Evolutionary conservation across 805 yeast species (phyloP).

Genomic region (Candida ulmi): DNA sequence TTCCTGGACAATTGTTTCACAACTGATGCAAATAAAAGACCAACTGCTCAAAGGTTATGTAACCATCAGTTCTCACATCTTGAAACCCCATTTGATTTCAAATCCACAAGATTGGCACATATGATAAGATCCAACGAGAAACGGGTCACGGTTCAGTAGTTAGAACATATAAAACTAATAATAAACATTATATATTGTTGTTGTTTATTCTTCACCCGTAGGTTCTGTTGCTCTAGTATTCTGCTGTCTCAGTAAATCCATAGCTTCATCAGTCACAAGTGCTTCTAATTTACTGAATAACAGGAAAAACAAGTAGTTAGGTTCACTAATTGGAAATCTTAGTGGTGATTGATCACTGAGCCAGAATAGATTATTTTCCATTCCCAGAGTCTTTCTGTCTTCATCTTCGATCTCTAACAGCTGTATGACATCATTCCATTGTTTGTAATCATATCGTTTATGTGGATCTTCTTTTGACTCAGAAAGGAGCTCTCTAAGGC

Average conservation of each 20-base stretch:
- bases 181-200: not conserved
- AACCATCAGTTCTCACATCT: conserved; percentile 45
- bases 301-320: conserved; percentile 49
- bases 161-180: no score
- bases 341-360: conserved; percentile 62
- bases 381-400: conserved; percentile 9
- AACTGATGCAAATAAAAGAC: conserved; percentile 76
- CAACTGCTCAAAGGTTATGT: conserved; percentile 70
- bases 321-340: conserved; percentile 62
- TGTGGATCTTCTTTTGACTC: conserved; percentile 14
- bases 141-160: conserved; percentile 15
- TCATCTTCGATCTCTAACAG: conserved; percentile 25
- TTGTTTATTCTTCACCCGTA: not conserved
- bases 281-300: conserved; percentile 23
- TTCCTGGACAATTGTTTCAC: conserved; percentile 75
- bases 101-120: conserved; percentile 48
- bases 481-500: conserved; percentile 10
- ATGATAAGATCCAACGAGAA: conserved; percentile 42
- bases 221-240: not conserved
- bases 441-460: conserved; percentile 40
- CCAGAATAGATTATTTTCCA: conserved; percentile 47
- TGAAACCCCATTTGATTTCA: conserved; percentile 41
- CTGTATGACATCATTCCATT: conserved; percentile 42
- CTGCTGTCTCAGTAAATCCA: conserved; percentile 2
- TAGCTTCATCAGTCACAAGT: conserved; percentile 1